Base-by-base conservation (phyloP, 208 protist genomes). In the Sergeia podlipaevii region DNA sequence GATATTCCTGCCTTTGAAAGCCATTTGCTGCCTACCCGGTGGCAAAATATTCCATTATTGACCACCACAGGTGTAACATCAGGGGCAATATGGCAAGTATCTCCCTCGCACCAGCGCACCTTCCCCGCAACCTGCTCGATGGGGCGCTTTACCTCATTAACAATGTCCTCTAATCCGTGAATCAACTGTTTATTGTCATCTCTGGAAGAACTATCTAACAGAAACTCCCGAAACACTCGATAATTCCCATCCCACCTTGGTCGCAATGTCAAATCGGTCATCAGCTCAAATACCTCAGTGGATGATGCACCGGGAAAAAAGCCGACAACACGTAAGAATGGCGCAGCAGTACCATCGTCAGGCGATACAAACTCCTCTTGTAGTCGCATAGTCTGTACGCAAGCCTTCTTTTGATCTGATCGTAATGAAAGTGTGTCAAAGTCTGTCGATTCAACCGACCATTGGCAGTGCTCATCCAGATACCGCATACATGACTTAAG, bases 221-320 rank as follows among this genome's bases (percentile, higher is more conserved):
- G 61, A 17, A 50, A n/a, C n/a, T n/a, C n/a, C n/a, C n/a, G n/a
- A n/a, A n/a, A n/a, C n/a, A n/a, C n/a, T n/a, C n/a, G 61, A 55
- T 89, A 89, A 59, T 89, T 85, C 2, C 24, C 39, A 47, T 89
- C 80, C 80, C 80, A 89, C 10, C 45, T 17, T 11, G 27, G 43
- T 0, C 80, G 64, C 34, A 73, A n/a, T 27, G 63, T 13, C 17
- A 84, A 29, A 37, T 85, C 74, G 2, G 74, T 79, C 42, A 89
- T 68, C 29, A 66, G 60, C 6, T 47, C 32, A 38, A 71, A 75
- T 7, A 82, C 64, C 20, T 68, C 47, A 0, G 51, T 28, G 1
- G 76, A 67, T 1, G 61, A 15, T 1, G 65, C 65, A 30, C 49
- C 53, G 24, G 80, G 80, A 13, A 89, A 69, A 51, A 80, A 79